Evolutionary conservation across 495 filamentous ascomycete species (phyloP).

Genomic region (Hypoxylon subgilvum): DNA sequence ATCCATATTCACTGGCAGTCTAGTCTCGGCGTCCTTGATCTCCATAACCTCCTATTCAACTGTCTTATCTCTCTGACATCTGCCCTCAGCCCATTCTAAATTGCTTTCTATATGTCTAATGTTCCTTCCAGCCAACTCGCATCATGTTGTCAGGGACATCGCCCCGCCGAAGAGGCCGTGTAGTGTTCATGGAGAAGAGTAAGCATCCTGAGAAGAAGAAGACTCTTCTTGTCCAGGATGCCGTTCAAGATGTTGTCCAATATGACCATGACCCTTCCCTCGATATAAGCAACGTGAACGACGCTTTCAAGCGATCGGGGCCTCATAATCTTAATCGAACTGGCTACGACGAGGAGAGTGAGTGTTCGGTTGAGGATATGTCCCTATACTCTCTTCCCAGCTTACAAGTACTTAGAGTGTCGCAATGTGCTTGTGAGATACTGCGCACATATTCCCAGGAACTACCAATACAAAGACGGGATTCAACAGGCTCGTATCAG

Average conservation of each 20-base stretch:
- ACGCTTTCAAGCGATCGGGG: conserved; percentile 28
- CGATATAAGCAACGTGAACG: neutral
- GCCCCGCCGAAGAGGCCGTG: neutral
- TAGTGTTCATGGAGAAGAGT: neutral
- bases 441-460: conserved; percentile 43
- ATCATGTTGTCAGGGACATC: conserved; percentile 2
- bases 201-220: neutral
- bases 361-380: conserved; percentile 2
- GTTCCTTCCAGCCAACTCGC: neutral
- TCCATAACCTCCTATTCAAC: too few species aligned
- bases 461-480: conserved; percentile 45
- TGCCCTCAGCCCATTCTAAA: too few species aligned
- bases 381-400: too few species aligned
- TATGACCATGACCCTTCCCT: neutral
- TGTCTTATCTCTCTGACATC: neutral
- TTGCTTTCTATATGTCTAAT: neutral
- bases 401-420: conserved; percentile 36
- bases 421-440: conserved; percentile 44
- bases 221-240: neutral
- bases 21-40: too few species aligned
- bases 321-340: conserved; percentile 34
- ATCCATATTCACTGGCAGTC: neutral
- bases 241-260: too few species aligned
- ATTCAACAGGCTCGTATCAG: conserved; percentile 35
- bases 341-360: conserved; percentile 42